These are phyloP conservation scores for Castanospermum australe DNA, from an alignment of 306 rosid species.

Conservation along the genomic window DNA sequence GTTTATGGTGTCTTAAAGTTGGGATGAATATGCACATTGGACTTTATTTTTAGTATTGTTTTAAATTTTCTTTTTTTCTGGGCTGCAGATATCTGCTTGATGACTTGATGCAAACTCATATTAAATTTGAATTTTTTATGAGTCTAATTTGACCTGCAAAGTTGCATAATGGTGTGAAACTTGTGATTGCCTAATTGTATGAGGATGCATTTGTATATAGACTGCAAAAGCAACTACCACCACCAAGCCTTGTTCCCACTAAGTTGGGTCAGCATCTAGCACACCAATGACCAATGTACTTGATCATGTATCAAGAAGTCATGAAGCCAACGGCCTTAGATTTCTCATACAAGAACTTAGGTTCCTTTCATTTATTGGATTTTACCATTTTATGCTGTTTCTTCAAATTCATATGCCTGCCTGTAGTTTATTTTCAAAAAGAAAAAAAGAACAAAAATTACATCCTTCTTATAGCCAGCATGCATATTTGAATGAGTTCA, in stretches of 20 bases:
- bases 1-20: too few species aligned
- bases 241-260: background rate
- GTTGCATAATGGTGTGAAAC: background rate
- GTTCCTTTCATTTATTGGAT: slow-evolving; percentile 11
- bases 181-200: slow-evolving; percentile 5
- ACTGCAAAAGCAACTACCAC: slow-evolving; percentile 10
- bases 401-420: background rate
- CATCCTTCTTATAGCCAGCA: background rate
- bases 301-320: background rate
- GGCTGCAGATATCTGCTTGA: background rate
- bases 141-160: background rate
- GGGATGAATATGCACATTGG: too few species aligned
- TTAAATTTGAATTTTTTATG: background rate
- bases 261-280: background rate
- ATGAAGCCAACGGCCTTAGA: background rate
- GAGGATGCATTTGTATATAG: slow-evolving; percentile 1
- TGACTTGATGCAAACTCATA: background rate
- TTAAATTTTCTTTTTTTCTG: too few species aligned
- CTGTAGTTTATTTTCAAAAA: background rate
- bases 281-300: background rate
- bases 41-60: too few species aligned
- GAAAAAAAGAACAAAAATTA: too few species aligned
- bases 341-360: background rate
- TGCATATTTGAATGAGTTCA: slow-evolving; percentile 24
- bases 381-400: background rate